Evolutionary conservation across 1,284 basidiomycete species (phyloP), one percentile per base, ranked within the genome.

Genomic region (Xerocomus amazonicus): DNA sequence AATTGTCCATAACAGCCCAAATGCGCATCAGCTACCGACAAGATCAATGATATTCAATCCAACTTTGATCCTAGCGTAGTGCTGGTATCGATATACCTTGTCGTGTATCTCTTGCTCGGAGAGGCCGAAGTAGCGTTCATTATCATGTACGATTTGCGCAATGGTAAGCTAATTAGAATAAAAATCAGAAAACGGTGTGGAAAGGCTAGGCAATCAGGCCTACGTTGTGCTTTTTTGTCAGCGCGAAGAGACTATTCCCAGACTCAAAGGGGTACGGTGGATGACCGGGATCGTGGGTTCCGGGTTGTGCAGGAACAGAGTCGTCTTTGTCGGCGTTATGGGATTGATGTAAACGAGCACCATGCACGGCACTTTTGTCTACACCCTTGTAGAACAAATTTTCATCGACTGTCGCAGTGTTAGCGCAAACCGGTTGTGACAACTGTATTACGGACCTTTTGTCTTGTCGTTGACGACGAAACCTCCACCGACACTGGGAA

Each of bases 301-400:
- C 52, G 19, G 60, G 46, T 8, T 53, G 56, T 9, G 47, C 43
- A 44, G 56, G 50, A 38, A 50, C 37, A 16, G 35, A 16, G 32
- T 66, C 61, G 27, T 54, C 55, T 35, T 58, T 54, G 29, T 62
- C 61, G 9, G 73, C 57, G 19, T 73, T 78, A 60, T 87, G 81
- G 6, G 72, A 74, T 59, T 90, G 89, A 56, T 90, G 81, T 26
- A 92, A 72, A 29, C 95, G 80, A 26, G 87, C 85, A 17, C 81
- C 81, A 47, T 88, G 85, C 6, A 95, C 94, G 10, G 77, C 76
- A 43, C 75, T 73, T 65, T 93, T 90, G 63, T 93, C 82, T n/a
- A 95, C 89, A n/a, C 91, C 85, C 67, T 93, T 93, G 77, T 97
- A 97, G 68, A 92, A 97, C 56, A 97, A 68, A 67, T 98, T 97